Base-by-base conservation (phyloP, 306 rosid species). In the Prunus davidiana region DNA sequence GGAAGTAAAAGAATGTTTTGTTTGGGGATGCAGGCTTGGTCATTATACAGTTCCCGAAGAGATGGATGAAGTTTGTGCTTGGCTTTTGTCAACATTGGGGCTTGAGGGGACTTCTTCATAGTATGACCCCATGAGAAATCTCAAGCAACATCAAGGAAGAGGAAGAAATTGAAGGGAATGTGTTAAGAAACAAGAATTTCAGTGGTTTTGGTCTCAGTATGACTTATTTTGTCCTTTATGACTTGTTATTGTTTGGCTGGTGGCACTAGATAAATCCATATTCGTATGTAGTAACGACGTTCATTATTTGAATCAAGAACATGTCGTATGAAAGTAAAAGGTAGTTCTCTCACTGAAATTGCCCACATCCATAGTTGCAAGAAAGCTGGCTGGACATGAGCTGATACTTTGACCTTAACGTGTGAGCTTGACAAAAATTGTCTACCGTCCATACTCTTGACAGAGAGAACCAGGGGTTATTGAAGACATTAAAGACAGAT, bases 31-130 rank as follows among this genome's bases (percentile, higher is more conserved):
- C 82, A 95, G 99, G 75, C 98, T 96, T 74, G 99, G 98, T 57
- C 99, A 96, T 86, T 86, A 87, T 76, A 96, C 99, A 27, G 79
- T 88, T 58, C 99, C 99, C 1, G 91, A 89, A 87, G 99, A 96
- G 88, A 92, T 89, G 91, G 97, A 96, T 16, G 93, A 91, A 78
- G 91, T 92, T 20, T 91, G 99, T 76, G 80, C 85, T 27, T 95
- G 97, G 97, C 82, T 95, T 76, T 57, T 66, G 12, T 89, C 97
- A 67, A 92, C 89, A 78, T 55, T 96, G 89, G 93, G 89, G 72
- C 93, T 92, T 19, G 95, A 91, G 27, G 94, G 93, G 25, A 82
- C 58, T 43, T 66, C 90, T 66, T 86, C 89, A 2, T 87, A 73
- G 77, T 16, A 16, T 19, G 45, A 34, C 56, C 22, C 54, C 11